Base-by-base conservation (phyloP, 768 basidiomycete species). In the Rhodotorula kratochvilovae region DNA sequence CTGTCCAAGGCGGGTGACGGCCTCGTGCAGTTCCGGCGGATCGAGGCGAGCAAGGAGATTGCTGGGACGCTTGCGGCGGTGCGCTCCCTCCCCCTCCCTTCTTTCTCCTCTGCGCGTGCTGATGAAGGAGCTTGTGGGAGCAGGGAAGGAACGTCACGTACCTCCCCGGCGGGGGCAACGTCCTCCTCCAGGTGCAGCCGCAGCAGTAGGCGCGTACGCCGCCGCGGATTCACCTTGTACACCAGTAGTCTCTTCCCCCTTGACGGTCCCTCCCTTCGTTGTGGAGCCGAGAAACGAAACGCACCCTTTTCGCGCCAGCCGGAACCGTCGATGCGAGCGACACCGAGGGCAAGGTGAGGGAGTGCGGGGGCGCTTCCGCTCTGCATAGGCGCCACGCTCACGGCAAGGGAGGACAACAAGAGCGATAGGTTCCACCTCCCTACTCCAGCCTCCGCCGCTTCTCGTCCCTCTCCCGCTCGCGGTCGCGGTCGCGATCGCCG, bases 1-100 rank as follows among this genome's bases (percentile, higher is more conserved):
- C 82, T 99, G 79, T 90, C 91, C 78, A 90, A 88, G 83, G 95
- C 96, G 3, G 95, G 95, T 16, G 94, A 96, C 77, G 94, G 91
- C 43, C 95, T 99, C 81, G 87, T 99, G 62, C 88, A 91, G 69
- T 86, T 99, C 80, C 85, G 96, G 76, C 90, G 92, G 82, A 99
- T 99, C 78, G 96, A 99, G 82, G 93, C 96, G 63, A 90, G 89
- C 84, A 92, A 97, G 83, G 96, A 95, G 66, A 97, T 99, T 79
- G 96, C 89, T 64, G 86, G 88, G 78, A 92, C 91, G 73, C 83
- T 96, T 77, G 78, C 89, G 48, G 36, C 51, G 42, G 68, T 64
- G 54, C 36, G 63, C 36, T 27, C 11, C 5, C 15, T n/a, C 1
- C 57, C 25, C 17, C 17, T 12, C n/a, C 39, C 45, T 43, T 36